Percentiles rank a stretch among this genome's conserved stretches.
Conservation (phyloP, 2,329 filamentous ascomycete species). For the Pyrenophora graminea region DNA sequence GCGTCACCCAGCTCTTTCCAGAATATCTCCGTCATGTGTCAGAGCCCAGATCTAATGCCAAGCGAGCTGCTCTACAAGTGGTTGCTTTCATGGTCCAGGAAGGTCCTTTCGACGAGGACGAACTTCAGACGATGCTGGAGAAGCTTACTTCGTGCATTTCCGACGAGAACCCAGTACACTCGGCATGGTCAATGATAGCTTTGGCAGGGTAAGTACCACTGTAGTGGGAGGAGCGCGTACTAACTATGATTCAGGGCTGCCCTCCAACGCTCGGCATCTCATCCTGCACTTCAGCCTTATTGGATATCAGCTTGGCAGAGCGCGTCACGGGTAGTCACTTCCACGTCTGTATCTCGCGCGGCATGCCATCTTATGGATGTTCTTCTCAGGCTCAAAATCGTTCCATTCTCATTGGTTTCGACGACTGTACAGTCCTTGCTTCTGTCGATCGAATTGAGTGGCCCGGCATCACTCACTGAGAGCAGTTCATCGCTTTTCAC, state of each 20-base stretch:
- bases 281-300: conserved; percentile 45
- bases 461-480: conserved; percentile 78
- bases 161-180: conserved; percentile 66
- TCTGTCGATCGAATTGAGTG: conserved; percentile 77
- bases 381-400: conserved; percentile 67
- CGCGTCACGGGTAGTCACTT: conserved; percentile 70
- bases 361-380: conserved; percentile 74
- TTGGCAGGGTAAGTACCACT: conserved; percentile 68
- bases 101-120: conserved; percentile 50
- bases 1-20: conserved; percentile 45
- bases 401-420: conserved; percentile 69
- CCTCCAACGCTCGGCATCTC: conserved; percentile 32
- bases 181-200: conserved; percentile 85
- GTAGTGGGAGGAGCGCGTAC: not conserved
- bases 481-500: conserved; percentile 75
- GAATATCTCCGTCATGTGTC: conserved; percentile 47
- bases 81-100: conserved; percentile 55
- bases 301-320: conserved; percentile 81
- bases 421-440: conserved; percentile 75
- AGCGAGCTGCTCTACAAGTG: conserved; percentile 59
- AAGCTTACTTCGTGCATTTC: conserved; percentile 63
- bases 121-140: conserved; percentile 60
- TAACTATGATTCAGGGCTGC: conserved; percentile 30
- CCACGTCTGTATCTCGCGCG: conserved; percentile 72
- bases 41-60: conserved; percentile 43